A percentile compares a stretch with the other conserved stretches of the same genome.
Conservation (phyloP, 225 moss, liverwort and hornwort genomes). For the Bryoerythrophyllum caledonicum region DNA sequence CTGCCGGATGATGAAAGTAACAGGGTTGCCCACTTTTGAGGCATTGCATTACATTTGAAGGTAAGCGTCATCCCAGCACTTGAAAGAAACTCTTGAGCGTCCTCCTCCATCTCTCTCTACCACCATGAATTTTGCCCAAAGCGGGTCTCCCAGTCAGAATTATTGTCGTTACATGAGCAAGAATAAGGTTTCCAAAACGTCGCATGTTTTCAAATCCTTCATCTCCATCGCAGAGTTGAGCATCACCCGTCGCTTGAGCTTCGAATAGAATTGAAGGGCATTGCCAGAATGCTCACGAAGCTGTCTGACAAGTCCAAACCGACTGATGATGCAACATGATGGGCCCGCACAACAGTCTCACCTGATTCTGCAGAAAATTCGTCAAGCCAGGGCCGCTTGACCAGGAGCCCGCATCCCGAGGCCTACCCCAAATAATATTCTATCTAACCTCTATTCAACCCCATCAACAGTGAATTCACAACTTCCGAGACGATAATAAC, state of each 20-base stretch:
- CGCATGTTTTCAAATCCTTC: too few relatives aligned
- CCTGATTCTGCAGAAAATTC: constrained; percentile 10
- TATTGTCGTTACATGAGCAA: too few relatives aligned
- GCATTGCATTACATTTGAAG: background rate
- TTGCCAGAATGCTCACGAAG: background rate
- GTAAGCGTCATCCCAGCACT: background rate
- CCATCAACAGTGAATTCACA: background rate
- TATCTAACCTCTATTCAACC: too few relatives aligned
- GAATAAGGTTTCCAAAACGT: background rate
- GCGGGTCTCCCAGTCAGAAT: background rate
- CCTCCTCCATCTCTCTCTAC: too few relatives aligned
- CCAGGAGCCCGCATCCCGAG: background rate
- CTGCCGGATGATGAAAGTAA: too few relatives aligned
- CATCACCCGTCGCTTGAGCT: background rate
- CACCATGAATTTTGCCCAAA: background rate
- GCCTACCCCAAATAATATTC: background rate
- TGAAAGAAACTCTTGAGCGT: background rate
- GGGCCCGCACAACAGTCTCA: constrained; percentile 6
- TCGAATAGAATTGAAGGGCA: background rate
- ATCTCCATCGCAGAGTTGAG: background rate
- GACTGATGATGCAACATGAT: constrained; percentile 10
- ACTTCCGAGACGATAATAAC: background rate
- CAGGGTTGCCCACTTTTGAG: too few relatives aligned
- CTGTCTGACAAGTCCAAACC: background rate
- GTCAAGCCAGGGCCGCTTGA: constrained; percentile 13